Percentiles rank a stretch among this genome's conserved stretches.
phyloP scores from a whole-genome alignment of 257 asterid species.

The Solanum tarijense region DNA sequence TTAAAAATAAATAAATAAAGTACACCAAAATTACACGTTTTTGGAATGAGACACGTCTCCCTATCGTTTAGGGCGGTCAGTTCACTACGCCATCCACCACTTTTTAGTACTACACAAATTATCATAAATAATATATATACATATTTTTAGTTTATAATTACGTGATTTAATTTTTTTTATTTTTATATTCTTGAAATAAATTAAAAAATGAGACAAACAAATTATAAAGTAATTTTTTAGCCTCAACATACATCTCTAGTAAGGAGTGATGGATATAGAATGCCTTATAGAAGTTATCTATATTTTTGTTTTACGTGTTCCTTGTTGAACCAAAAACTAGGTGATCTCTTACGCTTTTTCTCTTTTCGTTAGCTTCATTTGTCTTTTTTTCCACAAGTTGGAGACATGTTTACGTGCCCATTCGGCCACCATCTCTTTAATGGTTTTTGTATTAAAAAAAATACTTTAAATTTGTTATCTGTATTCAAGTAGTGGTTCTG shows the following conservation, averaged over 20 bases:
- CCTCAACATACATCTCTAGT: too few relatives aligned
- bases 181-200: too few relatives aligned
- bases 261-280: not conserved
- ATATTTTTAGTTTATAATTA: not conserved
- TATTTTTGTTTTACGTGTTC: not conserved
- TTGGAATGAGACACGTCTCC: not conserved
- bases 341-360: not conserved
- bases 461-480: not conserved
- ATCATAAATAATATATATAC: too few relatives aligned
- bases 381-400: not conserved
- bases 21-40: not conserved
- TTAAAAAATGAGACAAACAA: too few relatives aligned
- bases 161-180: too few relatives aligned
- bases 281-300: not conserved
- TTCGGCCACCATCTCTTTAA: not conserved
- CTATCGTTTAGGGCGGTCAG: not conserved
- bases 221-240: too few relatives aligned
- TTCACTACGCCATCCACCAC: not conserved
- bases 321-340: not conserved
- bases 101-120: not conserved
- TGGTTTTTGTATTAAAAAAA: not conserved
- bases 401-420: not conserved
- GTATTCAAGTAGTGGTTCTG: not conserved
- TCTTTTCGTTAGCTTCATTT: not conserved
- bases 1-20: not conserved